Conservation (phyloP, 2,329 filamentous ascomycete genomes). For the Biscogniauxia sp. region DNA sequence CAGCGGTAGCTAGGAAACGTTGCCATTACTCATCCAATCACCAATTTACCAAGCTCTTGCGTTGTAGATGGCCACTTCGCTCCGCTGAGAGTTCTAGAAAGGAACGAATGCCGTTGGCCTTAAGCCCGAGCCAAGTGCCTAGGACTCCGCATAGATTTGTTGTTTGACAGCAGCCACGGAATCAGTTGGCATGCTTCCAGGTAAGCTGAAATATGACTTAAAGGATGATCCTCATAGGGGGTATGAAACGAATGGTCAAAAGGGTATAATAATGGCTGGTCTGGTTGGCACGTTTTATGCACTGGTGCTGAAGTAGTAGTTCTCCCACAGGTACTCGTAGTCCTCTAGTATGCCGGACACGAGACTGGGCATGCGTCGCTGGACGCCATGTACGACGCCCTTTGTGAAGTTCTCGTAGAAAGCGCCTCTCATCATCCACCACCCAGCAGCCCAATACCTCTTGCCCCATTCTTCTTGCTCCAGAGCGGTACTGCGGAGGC, state of each 20-base stretch:
- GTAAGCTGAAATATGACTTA: not conserved
- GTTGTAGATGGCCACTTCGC: not conserved
- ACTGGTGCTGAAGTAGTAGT: constrained; percentile 83
- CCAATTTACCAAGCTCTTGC: not conserved
- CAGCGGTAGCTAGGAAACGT: not conserved
- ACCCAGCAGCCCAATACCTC: constrained; percentile 84
- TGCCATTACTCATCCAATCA: not conserved
- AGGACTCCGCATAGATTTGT: not conserved
- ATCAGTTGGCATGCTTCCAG: not conserved
- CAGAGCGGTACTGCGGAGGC: constrained; percentile 77
- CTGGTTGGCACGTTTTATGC: constrained; percentile 9
- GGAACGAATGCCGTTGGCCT: not conserved
- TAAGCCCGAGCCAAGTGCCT: not conserved
- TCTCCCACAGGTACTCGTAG: constrained; percentile 97
- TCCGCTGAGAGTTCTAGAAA: not conserved
- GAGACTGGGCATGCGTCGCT: constrained; percentile 74
- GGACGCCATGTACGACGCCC: constrained; percentile 68
- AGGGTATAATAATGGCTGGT: not conserved
- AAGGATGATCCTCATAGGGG: not conserved
- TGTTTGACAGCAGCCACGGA: not conserved
- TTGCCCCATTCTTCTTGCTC: constrained; percentile 88
- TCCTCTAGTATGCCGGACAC: constrained; percentile 86
- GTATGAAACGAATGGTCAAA: not conserved
- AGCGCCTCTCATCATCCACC: constrained; percentile 96
- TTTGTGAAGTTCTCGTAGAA: constrained; percentile 93